A percentile compares a stretch with the other conserved stretches of the same genome.
Conservation (phyloP, 176 grass and related monocot genomes). For the Ananas comosus region DNA sequence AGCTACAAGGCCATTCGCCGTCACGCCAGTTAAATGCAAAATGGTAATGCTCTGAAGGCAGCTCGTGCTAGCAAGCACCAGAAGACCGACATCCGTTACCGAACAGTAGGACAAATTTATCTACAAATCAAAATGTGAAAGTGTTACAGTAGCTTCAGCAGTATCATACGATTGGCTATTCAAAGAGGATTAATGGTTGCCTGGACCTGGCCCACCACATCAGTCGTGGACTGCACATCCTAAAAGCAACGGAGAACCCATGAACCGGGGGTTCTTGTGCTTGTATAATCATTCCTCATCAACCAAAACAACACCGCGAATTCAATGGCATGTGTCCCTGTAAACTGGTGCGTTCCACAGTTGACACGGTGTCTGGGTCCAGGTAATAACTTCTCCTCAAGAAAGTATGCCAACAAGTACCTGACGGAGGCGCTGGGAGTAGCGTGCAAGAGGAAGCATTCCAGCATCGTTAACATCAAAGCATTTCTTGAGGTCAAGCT, state of each 20-base stretch:
- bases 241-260: not conserved
- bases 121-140: constrained; percentile 17
- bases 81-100: constrained; percentile 68
- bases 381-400: not conserved
- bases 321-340: too few species aligned
- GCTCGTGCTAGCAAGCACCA: constrained; percentile 67
- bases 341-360: too few species aligned
- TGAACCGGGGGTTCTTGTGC: too few species aligned
- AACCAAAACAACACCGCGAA: too few species aligned
- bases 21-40: constrained; percentile 54
- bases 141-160: not conserved
- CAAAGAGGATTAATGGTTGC: too few species aligned
- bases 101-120: constrained; percentile 94
- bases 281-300: too few species aligned
- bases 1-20: constrained; percentile 51
- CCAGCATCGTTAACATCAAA: constrained; percentile 54
- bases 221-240: not conserved
- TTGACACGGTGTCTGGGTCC: too few species aligned
- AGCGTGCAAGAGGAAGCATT: constrained; percentile 58
- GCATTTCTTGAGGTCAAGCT: constrained; percentile 84
- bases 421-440: constrained; percentile 56
- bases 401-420: constrained; percentile 11
- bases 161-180: not conserved
- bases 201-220: too few species aligned
- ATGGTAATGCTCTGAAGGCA: constrained; percentile 72